Base-by-base conservation (phyloP, 192 early-diverging fungal species). In the Rhizophagus sp. region DNA sequence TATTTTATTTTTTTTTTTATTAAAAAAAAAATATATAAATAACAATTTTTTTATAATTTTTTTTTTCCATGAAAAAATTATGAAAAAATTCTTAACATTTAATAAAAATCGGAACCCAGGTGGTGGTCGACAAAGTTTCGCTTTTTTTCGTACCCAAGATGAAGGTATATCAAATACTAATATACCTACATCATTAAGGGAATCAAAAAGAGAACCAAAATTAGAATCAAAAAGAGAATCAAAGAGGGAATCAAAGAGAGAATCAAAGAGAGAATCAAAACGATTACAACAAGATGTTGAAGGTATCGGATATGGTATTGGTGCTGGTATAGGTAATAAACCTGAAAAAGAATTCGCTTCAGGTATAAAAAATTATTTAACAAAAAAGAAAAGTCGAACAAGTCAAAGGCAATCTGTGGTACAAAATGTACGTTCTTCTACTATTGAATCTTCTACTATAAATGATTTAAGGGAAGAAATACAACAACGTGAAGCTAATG, bases 81-180 rank as follows among this genome's bases (percentile, higher is more conserved):
- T 66, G 65, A 66, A 66, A 66, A 70, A 70, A 36, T 70, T 70
- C 68, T 70, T 70, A 22, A 39, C 15, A 66, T n/a, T 66, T 33
- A 66, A 44, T 44, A 44, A 66, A 33, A 66, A n/a, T 30, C 68
- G 68, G 22, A 70, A 70, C 36, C 68, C 65, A 36, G 36, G 36
- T 66, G 65, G 65, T 6, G 30, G 65, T 17, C 65, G 65, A 3
- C 65, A 66, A 66, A 70, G 68, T 19, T 70, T 70, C 36, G 68
- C 33, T 41, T 70, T 70, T 36, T 70, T 70, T 70, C 68, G 68
- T 70, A 44, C 39, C 3, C 68, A 70, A n/a, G 68, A 70, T 70
- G 68, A 70, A 70, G 68, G 68, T 70, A 70, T 70, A 70, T 70
- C 68, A 70, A 30, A 30, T 30, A 30, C 30, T 30, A 70, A 33